These are phyloP conservation scores for Pythium monospermum DNA, from an alignment of 352 stramenopile genomes.

Conservation along the genomic window DNA sequence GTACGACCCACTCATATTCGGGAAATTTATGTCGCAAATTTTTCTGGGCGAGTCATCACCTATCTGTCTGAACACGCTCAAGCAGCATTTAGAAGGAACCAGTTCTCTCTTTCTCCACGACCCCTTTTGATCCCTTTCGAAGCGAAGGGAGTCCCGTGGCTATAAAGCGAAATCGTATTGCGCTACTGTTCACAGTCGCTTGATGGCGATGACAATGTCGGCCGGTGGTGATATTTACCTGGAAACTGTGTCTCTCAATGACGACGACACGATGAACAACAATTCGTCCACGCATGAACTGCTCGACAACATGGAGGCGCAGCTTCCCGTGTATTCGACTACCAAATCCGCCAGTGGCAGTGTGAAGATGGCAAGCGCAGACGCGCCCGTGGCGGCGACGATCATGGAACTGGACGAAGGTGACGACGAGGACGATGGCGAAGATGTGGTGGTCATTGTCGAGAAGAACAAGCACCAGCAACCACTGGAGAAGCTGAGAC, in stretches of 20 bases:
- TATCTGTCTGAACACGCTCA: too few species aligned
- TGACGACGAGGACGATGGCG: constrained; percentile 14
- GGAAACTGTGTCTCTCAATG: constrained; percentile 74
- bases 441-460: constrained; percentile 38
- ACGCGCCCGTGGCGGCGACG: constrained; percentile 9
- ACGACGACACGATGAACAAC: constrained; percentile 28
- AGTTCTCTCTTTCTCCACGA: neutral
- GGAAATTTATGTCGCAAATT: too few species aligned
- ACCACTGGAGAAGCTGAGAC: constrained; percentile 12
- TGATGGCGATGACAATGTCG: constrained; percentile 30
- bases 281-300: neutral
- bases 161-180: too few species aligned
- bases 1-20: too few species aligned
- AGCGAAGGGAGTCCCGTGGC: too few species aligned
- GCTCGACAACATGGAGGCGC: constrained; percentile 39
- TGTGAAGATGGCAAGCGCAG: constrained; percentile 21
- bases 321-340: constrained; percentile 28
- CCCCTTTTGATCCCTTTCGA: neutral
- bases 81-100: too few species aligned
- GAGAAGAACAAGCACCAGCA: constrained; percentile 24
- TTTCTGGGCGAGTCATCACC: too few species aligned
- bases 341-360: constrained; percentile 7
- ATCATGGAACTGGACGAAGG: constrained; percentile 28
- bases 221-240: constrained; percentile 43
- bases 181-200: too few species aligned